Base-by-base conservation (phyloP, 257 asterid species). In the Capsicum pubescens region DNA sequence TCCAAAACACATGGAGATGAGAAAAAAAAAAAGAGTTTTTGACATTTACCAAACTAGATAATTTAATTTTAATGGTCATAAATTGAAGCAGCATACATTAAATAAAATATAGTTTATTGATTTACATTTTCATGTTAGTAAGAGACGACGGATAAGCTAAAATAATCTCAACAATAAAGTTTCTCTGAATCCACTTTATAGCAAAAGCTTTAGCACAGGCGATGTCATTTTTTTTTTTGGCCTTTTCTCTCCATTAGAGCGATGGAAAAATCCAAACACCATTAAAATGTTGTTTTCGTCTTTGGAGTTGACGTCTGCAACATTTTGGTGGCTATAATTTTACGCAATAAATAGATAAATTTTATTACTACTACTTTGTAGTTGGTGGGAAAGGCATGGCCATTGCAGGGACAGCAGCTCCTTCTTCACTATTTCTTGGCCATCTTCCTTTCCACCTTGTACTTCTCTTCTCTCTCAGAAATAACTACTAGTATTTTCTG, bases 361-460 rank as follows among this genome's bases (percentile, higher is more conserved):
- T 0, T 7, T 52, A 46, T 16, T 21, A 46, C 50, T 5, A 32
- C 32, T 76, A 26, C 32, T 26, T 26, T 26, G 32, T 26, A 26
- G 32, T 26, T 26, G 2, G 81, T 21, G 26, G 63, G 81, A 76
- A 76, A 32, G 82, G 64, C 48, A 77, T 77, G 64, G 66, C 82
- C 32, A 7, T 74, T 19, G 89, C 81, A 80, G 94, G 94, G 83
- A 85, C 92, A 93, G 92, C 91, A 93, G 92, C 91, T 83, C 87
- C 92, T 87, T 74, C 92, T 81, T 87, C 97, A 76, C 89, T 92
- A 82, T 94, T 93, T 91, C 89, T 93, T 17, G 92, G 94, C 83
- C 88, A 85, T 88, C 1, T 86, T 79, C 89, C 90, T 52, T 81
- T 83, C 70, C 88, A 58, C 69, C 46, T 86, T 17, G 97, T 93